Evolutionary conservation across 2,329 filamentous ascomycete genomes (phyloP), one percentile per base, ranked within the genome.

Genomic region (Furcasterigmium sp.): DNA sequence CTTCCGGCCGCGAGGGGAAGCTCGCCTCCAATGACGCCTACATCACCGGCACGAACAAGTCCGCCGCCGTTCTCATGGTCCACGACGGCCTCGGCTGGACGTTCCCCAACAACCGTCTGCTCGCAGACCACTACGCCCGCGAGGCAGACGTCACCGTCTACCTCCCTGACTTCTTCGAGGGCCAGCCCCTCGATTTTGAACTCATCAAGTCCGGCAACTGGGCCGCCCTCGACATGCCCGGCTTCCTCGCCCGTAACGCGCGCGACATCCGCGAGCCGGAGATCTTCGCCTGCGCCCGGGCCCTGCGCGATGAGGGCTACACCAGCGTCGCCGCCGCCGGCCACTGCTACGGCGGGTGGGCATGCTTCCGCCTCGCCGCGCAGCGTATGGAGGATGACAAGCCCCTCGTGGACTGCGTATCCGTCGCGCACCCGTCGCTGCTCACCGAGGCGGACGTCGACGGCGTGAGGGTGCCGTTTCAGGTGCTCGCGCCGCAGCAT

Each of bases 291-390:
- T 65, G 55, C 23, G 67, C 68, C 3, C 48, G 52, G 26, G 58
- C 58, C 1, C 56, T 73, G 37, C 54, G 60, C 4, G 48, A 56
- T 9, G 51, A 58, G 41, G n/a, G 4, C 32, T 57, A 66, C 49
- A 48, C 51, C 5, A 63, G 58, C 28, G 46, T 73, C 10, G 72
- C 58, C 4, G 71, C 68, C 0, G 56, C 73, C 3, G 73, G 73
- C 2, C 76, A 63, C 50, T 76, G 73, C 56, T 76, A 65, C 42
- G 73, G 73, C 13, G 72, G 70, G 6, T 77, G 73, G 75, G 73
- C 68, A 1, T 60, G 59, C 4, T 68, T 75, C 44, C 65, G 67
- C 1, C 64, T 78, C 0, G 74, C 62, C 0, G 60, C 65, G 2
- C 15, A 17, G 15, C 5, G 11, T n/a, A 45, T 42, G 9, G 65